Conservation (phyloP, 805 yeast genomes). For the Starmerella riodocensis region DNA sequence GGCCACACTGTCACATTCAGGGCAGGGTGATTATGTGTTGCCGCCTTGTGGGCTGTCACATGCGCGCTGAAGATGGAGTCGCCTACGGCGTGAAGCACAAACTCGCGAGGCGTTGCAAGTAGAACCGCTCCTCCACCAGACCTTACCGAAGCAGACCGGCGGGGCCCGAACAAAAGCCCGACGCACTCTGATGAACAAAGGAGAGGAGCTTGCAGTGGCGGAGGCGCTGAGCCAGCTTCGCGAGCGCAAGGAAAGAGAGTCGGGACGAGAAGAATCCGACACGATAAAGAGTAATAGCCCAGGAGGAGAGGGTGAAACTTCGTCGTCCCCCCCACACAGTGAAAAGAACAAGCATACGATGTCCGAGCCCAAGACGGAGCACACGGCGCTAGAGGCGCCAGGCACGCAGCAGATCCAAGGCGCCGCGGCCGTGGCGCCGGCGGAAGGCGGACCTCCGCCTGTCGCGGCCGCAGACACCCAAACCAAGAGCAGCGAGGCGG, state of each 20-base stretch:
- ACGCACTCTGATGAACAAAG: conserved; percentile 7
- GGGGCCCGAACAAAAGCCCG: too few species aligned
- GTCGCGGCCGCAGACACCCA: not conserved
- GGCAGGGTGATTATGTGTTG: too few species aligned
- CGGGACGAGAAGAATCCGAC: too few species aligned
- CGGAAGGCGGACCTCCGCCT: too few species aligned
- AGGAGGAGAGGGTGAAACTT: not conserved
- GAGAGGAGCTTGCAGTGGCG: conserved; percentile 21
- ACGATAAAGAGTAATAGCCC: not conserved
- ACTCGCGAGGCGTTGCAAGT: too few species aligned
- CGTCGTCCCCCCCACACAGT: not conserved
- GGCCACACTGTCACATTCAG: too few species aligned
- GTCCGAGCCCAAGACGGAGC: not conserved
- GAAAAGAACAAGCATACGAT: not conserved
- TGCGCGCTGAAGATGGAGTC: too few species aligned
- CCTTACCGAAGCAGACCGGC: not conserved
- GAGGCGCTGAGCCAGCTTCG: conserved; percentile 21
- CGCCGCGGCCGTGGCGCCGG: not conserved
- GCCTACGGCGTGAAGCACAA: too few species aligned
- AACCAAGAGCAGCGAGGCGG: not conserved
- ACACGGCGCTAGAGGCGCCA: not conserved
- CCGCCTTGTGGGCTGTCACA: too few species aligned
- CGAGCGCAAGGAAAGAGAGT: not conserved
- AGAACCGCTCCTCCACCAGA: not conserved
- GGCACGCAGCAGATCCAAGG: not conserved